Evolutionary conservation across 2,329 filamentous ascomycete genomes (phyloP).

Genomic region (Xylaria digitata): DNA sequence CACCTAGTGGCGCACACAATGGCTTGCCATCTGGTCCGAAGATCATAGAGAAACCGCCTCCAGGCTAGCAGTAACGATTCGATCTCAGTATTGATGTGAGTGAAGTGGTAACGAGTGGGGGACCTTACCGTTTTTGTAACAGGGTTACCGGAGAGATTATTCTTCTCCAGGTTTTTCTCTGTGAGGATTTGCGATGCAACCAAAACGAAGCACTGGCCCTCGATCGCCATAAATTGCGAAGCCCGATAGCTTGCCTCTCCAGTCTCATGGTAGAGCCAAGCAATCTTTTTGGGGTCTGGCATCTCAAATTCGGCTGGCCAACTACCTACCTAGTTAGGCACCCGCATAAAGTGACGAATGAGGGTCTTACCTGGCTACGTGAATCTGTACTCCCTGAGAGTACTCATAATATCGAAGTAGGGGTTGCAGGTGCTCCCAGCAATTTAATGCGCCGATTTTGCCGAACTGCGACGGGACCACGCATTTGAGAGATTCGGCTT

Average conservation of each 20-base stretch:
- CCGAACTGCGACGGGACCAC: constrained; percentile 63
- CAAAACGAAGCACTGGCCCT: constrained; percentile 57
- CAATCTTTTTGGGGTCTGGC: constrained; percentile 51
- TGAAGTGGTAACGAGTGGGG: constrained; percentile 6
- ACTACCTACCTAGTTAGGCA: constrained; percentile 41
- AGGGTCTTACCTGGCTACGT: constrained; percentile 47
- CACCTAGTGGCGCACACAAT: constrained; percentile 54
- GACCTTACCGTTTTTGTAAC: constrained; percentile 50
- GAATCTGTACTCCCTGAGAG: constrained; percentile 52
- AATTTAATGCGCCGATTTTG: constrained; percentile 65
- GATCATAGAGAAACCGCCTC: constrained; percentile 62
- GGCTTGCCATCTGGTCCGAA: constrained; percentile 64
- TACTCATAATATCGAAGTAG: constrained; percentile 56
- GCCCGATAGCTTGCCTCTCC: constrained; percentile 50
- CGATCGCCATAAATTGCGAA: constrained; percentile 57
- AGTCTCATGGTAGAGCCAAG: constrained; percentile 53
- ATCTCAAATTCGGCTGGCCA: constrained; percentile 53
- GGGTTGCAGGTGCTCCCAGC: constrained; percentile 68
- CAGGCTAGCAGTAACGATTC: constrained; percentile 43
- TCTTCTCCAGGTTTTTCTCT: constrained; percentile 55
- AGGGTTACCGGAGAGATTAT: constrained; percentile 53
- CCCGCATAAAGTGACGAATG: constrained; percentile 1
- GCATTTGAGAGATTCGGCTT: constrained; percentile 65
- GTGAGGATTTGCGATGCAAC: constrained; percentile 55
- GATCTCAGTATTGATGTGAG: constrained; percentile 22